Conservation (phyloP, 257 asterid genomes). For the Fraxinus excelsior region DNA sequence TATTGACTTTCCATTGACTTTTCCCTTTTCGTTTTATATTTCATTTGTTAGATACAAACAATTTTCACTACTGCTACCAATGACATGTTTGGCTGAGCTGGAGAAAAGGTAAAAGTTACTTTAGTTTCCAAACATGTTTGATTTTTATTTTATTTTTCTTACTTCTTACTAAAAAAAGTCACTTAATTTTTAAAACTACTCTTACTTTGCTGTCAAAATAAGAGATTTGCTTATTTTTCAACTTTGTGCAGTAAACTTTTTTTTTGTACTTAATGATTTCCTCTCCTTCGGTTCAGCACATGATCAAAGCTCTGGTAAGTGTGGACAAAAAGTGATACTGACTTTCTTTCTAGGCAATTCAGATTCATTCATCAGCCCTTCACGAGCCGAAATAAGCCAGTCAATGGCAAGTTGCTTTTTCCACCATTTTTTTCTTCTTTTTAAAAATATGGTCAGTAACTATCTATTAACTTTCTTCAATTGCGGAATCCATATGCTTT, state of each 20-base stretch:
- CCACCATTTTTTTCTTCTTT: not conserved
- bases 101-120: not conserved
- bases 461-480: slow-evolving; percentile 24
- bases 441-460: not conserved
- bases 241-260: too few species aligned
- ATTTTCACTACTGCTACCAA: not conserved
- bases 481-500: slow-evolving; percentile 60
- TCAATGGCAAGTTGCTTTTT: slow-evolving; percentile 56
- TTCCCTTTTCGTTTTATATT: not conserved
- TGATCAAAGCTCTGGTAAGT: slow-evolving; percentile 52
- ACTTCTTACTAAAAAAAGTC: not conserved
- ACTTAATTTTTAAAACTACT: not conserved
- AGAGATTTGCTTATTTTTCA: not conserved
- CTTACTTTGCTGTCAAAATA: not conserved
- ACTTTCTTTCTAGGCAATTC: slow-evolving; percentile 46
- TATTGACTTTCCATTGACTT: not conserved
- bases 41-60: not conserved
- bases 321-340: slow-evolving; percentile 48
- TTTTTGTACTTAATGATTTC: not conserved
- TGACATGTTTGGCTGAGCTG: not conserved
- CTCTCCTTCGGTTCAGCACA: slow-evolving; percentile 40
- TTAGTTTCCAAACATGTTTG: not conserved
- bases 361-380: slow-evolving; percentile 43
- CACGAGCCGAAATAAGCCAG: slow-evolving; percentile 57
- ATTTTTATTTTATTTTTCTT: not conserved